These are phyloP conservation scores for Fonsecaea pugnacius DNA, from an alignment of 2,329 filamentous ascomycete genomes.

Conservation along the genomic window DNA sequence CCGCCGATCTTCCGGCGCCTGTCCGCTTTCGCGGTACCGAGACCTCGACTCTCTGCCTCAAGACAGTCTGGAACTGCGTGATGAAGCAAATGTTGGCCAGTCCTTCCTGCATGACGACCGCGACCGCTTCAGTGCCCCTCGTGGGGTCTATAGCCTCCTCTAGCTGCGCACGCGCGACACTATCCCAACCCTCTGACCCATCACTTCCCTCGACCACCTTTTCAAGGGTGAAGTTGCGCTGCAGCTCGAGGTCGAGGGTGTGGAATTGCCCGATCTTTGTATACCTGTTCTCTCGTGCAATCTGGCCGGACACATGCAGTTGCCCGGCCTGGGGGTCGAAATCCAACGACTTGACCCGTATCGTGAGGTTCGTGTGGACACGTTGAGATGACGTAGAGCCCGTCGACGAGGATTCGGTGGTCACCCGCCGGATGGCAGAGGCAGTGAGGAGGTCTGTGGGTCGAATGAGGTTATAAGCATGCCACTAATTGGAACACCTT, in stretches of 20 bases:
- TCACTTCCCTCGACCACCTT: constrained; percentile 66
- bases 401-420: constrained; percentile 61
- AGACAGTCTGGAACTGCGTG: constrained; percentile 54
- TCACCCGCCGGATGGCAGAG: constrained; percentile 68
- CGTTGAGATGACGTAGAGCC: constrained; percentile 67
- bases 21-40: constrained; percentile 54
- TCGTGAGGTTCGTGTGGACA: constrained; percentile 67
- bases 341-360: constrained; percentile 68
- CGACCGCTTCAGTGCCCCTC: constrained; percentile 79
- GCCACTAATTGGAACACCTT: constrained; percentile 59
- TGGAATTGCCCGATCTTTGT: constrained; percentile 71
- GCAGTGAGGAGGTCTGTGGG: constrained; percentile 67
- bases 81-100: constrained; percentile 58
- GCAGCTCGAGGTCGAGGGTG: constrained; percentile 81
- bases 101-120: constrained; percentile 88
- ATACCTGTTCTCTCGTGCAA: constrained; percentile 68
- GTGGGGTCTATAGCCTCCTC: constrained; percentile 78
- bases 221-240: constrained; percentile 84
- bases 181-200: constrained; percentile 74
- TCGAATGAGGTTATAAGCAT: constrained; percentile 74
- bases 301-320: constrained; percentile 69
- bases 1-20: constrained; percentile 46
- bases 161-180: constrained; percentile 77
- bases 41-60: constrained; percentile 55
- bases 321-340: constrained; percentile 71